Evolutionary conservation across 768 basidiomycete species (phyloP).

Genomic region (Agrocybe pediades): DNA sequence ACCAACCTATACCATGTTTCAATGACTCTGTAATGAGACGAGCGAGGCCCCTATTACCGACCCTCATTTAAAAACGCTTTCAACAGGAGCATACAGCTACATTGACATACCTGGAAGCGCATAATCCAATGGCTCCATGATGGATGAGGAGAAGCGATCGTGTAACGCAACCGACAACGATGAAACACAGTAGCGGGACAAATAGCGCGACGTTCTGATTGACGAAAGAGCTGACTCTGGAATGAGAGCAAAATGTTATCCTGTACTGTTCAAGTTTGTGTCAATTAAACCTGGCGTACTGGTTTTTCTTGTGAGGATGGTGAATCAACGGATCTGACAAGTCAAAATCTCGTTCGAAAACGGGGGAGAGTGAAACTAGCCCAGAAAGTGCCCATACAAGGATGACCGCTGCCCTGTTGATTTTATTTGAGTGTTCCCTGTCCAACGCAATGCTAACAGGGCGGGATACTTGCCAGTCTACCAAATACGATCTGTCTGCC

Average conservation of each 20-base stretch:
- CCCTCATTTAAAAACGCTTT: not conserved
- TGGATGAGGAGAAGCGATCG: constrained; percentile 55
- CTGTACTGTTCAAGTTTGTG: not conserved
- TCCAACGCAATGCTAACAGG: not conserved
- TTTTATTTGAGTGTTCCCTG: not conserved
- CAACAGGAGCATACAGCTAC: not conserved
- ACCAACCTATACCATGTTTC: constrained; percentile 60
- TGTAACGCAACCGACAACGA: constrained; percentile 36
- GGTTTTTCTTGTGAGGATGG: constrained; percentile 49
- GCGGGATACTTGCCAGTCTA: constrained; percentile 51
- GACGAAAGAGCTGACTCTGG: constrained; percentile 48
- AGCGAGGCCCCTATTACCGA: constrained; percentile 44
- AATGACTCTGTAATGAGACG: constrained; percentile 49
- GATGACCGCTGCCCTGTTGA: constrained; percentile 35
- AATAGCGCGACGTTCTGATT: constrained; percentile 50
- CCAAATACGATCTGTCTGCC: constrained; percentile 46
- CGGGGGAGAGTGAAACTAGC: constrained; percentile 36
- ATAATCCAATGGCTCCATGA: constrained; percentile 57
- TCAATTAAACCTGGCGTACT: constrained; percentile 38
- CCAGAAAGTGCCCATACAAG: constrained; percentile 44
- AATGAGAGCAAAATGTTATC: constrained; percentile 1
- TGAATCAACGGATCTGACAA: constrained; percentile 53
- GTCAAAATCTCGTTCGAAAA: constrained; percentile 53
- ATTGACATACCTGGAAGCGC: constrained; percentile 36
- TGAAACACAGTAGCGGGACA: constrained; percentile 44